Base-by-base conservation (phyloP, 352 stramenopile species). In the Thalassiosira sp. region DNA sequence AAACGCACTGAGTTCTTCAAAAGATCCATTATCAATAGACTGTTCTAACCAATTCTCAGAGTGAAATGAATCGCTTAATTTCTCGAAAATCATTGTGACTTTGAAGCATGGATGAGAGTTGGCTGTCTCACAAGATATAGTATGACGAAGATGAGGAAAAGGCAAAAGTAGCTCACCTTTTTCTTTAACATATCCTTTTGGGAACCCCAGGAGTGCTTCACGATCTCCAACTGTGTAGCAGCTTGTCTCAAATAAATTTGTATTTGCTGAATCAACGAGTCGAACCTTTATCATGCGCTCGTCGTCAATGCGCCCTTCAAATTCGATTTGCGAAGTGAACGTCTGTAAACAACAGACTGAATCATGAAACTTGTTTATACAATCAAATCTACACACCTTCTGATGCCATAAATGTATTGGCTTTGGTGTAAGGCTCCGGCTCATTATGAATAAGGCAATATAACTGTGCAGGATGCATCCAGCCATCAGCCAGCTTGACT, bases 181-280 rank as follows among this genome's bases (percentile, higher is more conserved):
- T 28, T 37, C 35, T 52, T 58, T 15, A 10, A 85, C 33, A 53
- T 85, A 85, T 1, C 71, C 71, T 11, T 51, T 18, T 31, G 64
- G 60, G 40, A 72, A 85, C 24, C 76, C 76, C 59, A 85, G 70
- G 22, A 81, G 35, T 52, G 33, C 20, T 46, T 80, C 76, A 42
- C 76, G 18, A 54, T 81, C 71, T 5, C 16, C 13, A 7, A 72
- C 54, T 45, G 37, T 62, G 10, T 72, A 72, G 22, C 46, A n/a
- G 11, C 40, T 48, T 33, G 18, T 13, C 15, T 59, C 5, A 48
- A 37, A 10, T 37, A 61, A 58, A 3, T 66, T 54, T 0, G 11
- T 22, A 40, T 24, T 66, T 35, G 24, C 27, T 35, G 22, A 16
- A 27, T 69, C 31, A n/a, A 33, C 20, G 25, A 62, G 3, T 20